Conservation (phyloP, 495 filamentous ascomycete species). For the Talaromyces liani region DNA sequence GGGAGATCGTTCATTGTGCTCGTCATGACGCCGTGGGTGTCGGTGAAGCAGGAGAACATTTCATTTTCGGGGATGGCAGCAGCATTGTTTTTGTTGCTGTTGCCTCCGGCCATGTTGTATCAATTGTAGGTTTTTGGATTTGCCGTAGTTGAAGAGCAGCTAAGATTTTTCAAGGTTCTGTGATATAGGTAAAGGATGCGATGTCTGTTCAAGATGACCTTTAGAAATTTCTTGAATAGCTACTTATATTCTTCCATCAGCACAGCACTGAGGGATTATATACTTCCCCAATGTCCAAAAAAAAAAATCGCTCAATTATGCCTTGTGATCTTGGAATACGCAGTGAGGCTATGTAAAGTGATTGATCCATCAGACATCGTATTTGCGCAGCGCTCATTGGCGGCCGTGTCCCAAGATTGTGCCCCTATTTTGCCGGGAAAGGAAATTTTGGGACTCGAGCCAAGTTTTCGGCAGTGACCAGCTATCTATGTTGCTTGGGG, state of each 20-base stretch:
- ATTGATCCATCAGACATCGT: not conserved
- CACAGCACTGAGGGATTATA: not conserved
- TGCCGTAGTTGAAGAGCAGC: not conserved
- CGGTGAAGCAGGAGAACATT: conserved; percentile 43
- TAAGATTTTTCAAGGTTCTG: not conserved
- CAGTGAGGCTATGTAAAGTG: not conserved
- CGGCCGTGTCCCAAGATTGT: not conserved
- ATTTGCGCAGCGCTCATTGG: conserved; percentile 4
- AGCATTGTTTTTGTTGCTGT: not conserved
- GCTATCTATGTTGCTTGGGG: not conserved
- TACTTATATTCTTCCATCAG: not conserved
- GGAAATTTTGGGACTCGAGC: not conserved
- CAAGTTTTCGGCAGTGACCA: not conserved
- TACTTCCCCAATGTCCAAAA: not conserved
- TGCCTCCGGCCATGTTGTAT: not conserved
- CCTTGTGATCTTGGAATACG: not conserved
- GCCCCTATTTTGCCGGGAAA: not conserved
- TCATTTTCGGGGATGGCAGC: conserved; percentile 7
- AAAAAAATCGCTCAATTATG: not conserved
- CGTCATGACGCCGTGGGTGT: conserved; percentile 51
- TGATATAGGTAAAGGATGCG: too few species aligned
- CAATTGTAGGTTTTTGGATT: not conserved
- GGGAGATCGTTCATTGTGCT: conserved; percentile 47
- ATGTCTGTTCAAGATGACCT: not conserved
- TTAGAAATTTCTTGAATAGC: not conserved